Evolutionary conservation across 1,284 basidiomycete genomes (phyloP), one percentile per base, ranked within the genome.

Genomic region (Naganishia sp.): DNA sequence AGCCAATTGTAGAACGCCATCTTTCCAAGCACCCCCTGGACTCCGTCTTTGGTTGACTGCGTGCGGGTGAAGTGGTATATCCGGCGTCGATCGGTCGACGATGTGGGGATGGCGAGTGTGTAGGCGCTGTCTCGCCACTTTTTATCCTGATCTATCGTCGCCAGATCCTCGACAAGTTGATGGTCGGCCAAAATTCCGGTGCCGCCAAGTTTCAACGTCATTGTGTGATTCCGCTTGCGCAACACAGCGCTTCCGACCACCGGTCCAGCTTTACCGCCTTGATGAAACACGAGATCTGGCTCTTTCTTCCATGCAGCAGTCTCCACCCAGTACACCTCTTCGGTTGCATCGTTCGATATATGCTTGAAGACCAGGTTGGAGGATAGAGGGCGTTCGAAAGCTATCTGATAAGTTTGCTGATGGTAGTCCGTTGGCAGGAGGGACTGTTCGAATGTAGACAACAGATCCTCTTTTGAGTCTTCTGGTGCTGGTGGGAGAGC

Each of bases 1-100:
- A 42, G 13, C 46, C 48, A 60, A 31, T 60, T 60, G 48, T 60
- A 60, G 46, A 39, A 60, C 3, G 57, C 57, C 21, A 60, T 43
- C 36, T 60, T 60, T 11, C 21, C 46, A 33, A 39, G 36, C 36
- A 60, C 18, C 4, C 57, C 57, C 2, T 60, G 18, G 31, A 60
- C 57, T 31, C 57, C 57, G 21, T 60, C 48, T 60, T 49, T 42
- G 18, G 33, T 50, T 2, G 57, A 60, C 39, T 60, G 57, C 9
- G 57, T 60, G 2, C 57, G 57, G 15, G 46, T 42, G 18, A 60
- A 42, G n/a, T 60, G 57, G 21, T 60, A 60, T 16, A 49, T 50
- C 4, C 57, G 57, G 15, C 46, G 36, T 48, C 23, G 18, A 15
- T 31, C 10, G 6, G 13, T 39, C 15, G 48, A 48, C 2, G 33